A percentile compares a stretch with the other conserved stretches of the same genome.
These are phyloP conservation scores for Rhizopogon roseolus DNA, from an alignment of 768 basidiomycete species.

Conservation along the genomic window DNA sequence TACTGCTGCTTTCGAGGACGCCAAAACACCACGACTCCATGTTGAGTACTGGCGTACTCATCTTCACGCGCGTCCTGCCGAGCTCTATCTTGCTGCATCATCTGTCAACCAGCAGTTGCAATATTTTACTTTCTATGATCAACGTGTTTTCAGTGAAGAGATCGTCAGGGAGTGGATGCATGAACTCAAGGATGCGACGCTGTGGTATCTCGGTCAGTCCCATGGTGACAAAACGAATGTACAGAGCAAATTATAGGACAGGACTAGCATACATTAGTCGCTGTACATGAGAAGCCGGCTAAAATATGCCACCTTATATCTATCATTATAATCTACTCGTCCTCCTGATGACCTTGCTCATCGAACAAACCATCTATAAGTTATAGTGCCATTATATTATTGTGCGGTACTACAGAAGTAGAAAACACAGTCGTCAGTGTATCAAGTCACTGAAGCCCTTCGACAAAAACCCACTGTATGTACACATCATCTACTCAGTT, in stretches of 20 bases:
- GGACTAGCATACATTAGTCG: no score
- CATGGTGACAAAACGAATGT: background rate
- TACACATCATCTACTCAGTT: background rate
- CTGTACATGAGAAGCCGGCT: no score
- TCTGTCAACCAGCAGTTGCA: slow-evolving; percentile 28
- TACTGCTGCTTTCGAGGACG: background rate
- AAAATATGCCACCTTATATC: no score
- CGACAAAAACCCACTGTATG: background rate
- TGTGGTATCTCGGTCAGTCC: slow-evolving; percentile 19
- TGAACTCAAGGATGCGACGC: slow-evolving; percentile 31
- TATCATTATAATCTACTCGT: no score
- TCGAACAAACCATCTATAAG: background rate
- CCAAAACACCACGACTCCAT: slow-evolving; percentile 3
- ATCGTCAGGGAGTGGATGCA: slow-evolving; percentile 39
- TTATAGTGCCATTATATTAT: background rate
- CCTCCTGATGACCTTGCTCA: no score
- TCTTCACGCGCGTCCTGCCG: slow-evolving; percentile 38
- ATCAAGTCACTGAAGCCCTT: background rate
- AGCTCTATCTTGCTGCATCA: slow-evolving; percentile 43
- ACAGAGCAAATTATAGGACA: no score
- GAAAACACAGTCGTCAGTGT: background rate
- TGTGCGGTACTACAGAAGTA: background rate
- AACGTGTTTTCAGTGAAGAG: slow-evolving; percentile 35
- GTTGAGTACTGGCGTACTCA: slow-evolving; percentile 13
- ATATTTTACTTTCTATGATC: slow-evolving; percentile 34